Evolutionary conservation across 1,284 basidiomycete species (phyloP).

Genomic region (Pascua guehoae): DNA sequence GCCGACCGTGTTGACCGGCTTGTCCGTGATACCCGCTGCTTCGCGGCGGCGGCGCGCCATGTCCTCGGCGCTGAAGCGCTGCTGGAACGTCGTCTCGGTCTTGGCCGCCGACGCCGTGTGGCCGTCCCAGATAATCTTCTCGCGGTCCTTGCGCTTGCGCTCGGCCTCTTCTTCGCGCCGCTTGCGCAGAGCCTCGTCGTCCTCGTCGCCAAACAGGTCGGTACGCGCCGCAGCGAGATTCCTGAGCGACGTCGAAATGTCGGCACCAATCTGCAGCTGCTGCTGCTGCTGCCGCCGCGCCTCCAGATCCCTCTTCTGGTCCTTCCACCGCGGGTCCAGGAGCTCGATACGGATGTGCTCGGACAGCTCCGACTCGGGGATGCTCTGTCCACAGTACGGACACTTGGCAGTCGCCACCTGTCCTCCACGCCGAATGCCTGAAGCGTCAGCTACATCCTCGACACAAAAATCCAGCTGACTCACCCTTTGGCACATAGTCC

Average conservation of each 20-base stretch:
- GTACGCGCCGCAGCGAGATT: conserved; percentile 86
- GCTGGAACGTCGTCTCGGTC: conserved; percentile 84
- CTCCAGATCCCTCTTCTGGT: conserved; percentile 81
- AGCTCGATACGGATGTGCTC: conserved; percentile 99
- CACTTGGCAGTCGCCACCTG: conserved; percentile 77
- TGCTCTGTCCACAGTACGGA: conserved; percentile 88
- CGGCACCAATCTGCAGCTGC: conserved; percentile 73
- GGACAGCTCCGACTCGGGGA: conserved; percentile 88
- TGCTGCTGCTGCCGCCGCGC: conserved; percentile 83
- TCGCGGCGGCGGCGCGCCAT: conserved; percentile 91
- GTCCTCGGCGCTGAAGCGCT: conserved; percentile 86
- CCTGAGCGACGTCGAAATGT: conserved; percentile 85
- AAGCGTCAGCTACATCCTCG: conserved; percentile 31
- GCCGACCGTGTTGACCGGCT: conserved; percentile 22
- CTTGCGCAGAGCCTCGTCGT: conserved; percentile 78
- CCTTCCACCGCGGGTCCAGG: conserved; percentile 95
- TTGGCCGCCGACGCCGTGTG: conserved; percentile 84
- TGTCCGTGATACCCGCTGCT: conserved; percentile 53
- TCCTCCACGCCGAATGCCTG: conserved; percentile 58
- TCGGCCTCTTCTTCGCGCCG: conserved; percentile 78
- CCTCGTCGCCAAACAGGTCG: conserved; percentile 84
- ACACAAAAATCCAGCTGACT: conserved; percentile 42
- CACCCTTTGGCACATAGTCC: conserved; percentile 91
- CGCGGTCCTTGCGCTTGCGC: conserved; percentile 71
- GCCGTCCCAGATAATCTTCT: conserved; percentile 93